Evolutionary conservation across 495 filamentous ascomycete species (phyloP), one percentile per base, ranked within the genome.

Genomic region (Penicillium lividum): DNA sequence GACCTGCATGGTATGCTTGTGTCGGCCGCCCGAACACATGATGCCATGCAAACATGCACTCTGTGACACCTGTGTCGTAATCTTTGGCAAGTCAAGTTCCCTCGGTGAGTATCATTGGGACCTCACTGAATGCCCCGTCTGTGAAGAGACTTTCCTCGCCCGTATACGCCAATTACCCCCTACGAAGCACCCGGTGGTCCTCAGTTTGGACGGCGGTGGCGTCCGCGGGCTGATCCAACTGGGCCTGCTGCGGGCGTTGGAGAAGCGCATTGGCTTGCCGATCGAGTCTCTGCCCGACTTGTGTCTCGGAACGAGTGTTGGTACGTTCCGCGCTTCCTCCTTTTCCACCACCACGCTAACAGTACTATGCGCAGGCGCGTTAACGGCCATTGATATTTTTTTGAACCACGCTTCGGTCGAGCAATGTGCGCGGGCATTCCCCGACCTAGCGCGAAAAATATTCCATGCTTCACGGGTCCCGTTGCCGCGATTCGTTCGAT

Each of bases 171-270:
- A 60, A 51, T 52, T 68, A 11, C 84, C 78, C 9, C 64, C 66
- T 11, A 67, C 70, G 18, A 79, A 83, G 8, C 81, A 80, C 10
- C 69, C 75, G 4, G 68, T 84, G 25, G 67, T 86, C 36, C 74
- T 88, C 7, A 77, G 73, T 46, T 68, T 89, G 15, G 84, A 88
- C 62, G 83, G 85, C 0, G 81, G 82, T 6, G 81, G 82, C 1
- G 62, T 82, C 6, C 69, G 81, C 1, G 81, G 77, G 0, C 72
- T 85, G 6, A 68, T 82, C 8, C 64, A 81, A 47, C 65, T 85
- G 5, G 73, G 70, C 5, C 66, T 82, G 11, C 72, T 86, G 1
- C 33, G 58, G 13, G 65, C 60, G 13, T 68, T 86, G 13, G 74
- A 81, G 54, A 68, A 64, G 9, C 62, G 60, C n/a, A 56, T 84